Conservation (phyloP, 345 rosid species). For the Rhizophora mangle region DNA sequence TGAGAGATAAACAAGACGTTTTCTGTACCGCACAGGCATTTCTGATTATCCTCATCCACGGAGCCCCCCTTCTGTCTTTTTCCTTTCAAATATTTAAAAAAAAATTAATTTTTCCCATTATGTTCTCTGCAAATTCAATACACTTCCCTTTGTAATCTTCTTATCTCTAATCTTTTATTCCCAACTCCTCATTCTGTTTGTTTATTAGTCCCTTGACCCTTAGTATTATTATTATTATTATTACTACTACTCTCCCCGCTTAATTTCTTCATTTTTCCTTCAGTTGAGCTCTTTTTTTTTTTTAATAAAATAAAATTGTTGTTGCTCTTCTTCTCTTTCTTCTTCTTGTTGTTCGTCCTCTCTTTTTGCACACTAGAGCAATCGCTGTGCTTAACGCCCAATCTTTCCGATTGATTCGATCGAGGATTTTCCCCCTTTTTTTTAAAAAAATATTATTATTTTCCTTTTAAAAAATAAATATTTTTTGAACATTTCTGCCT, state of each 20-base stretch:
- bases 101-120: too few relatives aligned
- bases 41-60: slow-evolving; percentile 40
- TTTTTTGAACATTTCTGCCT: too few relatives aligned
- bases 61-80: too few relatives aligned
- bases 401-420: slow-evolving; percentile 31
- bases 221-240: neutral
- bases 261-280: neutral
- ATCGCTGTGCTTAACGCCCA: slow-evolving; percentile 33
- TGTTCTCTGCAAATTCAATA: too few relatives aligned
- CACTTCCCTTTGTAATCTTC: too few relatives aligned
- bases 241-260: neutral
- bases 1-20: slow-evolving; percentile 37
- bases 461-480: too few relatives aligned
- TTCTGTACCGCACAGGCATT: slow-evolving; percentile 46
- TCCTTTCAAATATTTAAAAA: too few relatives aligned
- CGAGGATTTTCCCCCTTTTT: slow-evolving; percentile 36
- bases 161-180: too few relatives aligned
- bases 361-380: slow-evolving; percentile 35
- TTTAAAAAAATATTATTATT: too few relatives aligned
- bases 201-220: neutral
- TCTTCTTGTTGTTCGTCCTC: neutral
- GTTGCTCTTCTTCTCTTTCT: too few relatives aligned
- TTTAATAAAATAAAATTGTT: too few relatives aligned
- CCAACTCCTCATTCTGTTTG: neutral
- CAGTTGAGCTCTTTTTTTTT: neutral